Percentiles rank a stretch among this genome's conserved stretches.
Evolutionary conservation across 306 rosid genomes (phyloP).

Genomic region (Neltuma alba): DNA sequence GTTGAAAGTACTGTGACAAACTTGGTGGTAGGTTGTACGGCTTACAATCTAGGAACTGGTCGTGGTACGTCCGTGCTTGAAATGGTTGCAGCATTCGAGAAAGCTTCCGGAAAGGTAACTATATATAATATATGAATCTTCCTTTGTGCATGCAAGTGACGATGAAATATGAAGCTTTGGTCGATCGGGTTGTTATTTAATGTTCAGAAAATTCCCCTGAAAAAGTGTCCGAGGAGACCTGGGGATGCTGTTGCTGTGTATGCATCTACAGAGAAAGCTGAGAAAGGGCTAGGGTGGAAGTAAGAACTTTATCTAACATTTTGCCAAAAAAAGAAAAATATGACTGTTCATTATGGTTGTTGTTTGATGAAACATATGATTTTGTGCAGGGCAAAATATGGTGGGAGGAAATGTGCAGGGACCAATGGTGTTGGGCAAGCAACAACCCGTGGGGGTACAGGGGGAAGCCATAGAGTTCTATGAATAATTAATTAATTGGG

Average conservation of each 20-base stretch:
- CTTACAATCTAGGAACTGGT: conserved; percentile 92
- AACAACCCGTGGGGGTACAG: conserved; percentile 60
- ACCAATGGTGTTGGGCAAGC: conserved; percentile 74
- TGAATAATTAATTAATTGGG: too few relatives aligned
- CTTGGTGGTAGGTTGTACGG: conserved; percentile 67
- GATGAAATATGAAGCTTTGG: conserved; percentile 4
- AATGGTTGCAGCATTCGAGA: conserved; percentile 90
- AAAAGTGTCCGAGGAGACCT: conserved; percentile 73
- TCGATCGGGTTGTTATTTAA: neutral
- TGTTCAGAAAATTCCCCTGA: conserved; percentile 75
- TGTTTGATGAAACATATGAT: neutral
- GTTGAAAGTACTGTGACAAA: conserved; percentile 28
- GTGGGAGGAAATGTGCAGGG: conserved; percentile 67
- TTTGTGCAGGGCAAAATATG: conserved; percentile 49
- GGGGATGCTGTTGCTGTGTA: conserved; percentile 95
- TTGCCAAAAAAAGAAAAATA: neutral
- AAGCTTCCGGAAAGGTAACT: conserved; percentile 82
- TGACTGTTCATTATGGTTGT: conserved; percentile 11
- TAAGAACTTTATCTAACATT: conserved; percentile 43
- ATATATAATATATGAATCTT: neutral
- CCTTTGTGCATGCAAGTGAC: neutral
- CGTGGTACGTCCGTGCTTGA: conserved; percentile 86
- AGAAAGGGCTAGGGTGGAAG: conserved; percentile 89
- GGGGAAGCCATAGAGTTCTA: conserved; percentile 1
- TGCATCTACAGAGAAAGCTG: conserved; percentile 87